These are phyloP conservation scores for Haematococcus sp. DNA, from an alignment of 139 green algal species.

Conservation along the genomic window DNA sequence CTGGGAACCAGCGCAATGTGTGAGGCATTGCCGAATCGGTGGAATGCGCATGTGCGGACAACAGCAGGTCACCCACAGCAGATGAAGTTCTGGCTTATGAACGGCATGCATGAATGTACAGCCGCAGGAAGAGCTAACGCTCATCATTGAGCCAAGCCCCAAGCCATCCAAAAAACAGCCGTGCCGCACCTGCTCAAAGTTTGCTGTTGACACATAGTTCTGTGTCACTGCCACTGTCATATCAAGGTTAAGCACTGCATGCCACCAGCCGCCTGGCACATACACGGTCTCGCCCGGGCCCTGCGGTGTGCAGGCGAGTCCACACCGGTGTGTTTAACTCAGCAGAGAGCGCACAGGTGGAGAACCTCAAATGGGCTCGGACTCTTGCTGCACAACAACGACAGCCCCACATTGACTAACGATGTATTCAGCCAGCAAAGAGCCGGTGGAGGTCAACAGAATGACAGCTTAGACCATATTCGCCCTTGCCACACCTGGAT, in stretches of 20 bases:
- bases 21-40: too few species aligned
- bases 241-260: slow-evolving; percentile 78
- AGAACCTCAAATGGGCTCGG: too few species aligned
- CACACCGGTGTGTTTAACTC: too few species aligned
- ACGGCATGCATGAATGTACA: too few species aligned
- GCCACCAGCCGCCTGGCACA: slow-evolving; percentile 79
- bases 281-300: slow-evolving; percentile 72
- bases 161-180: not conserved
- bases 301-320: slow-evolving; percentile 7
- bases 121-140: not conserved
- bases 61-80: too few species aligned
- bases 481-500: slow-evolving; percentile 14
- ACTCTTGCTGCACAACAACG: too few species aligned
- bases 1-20: too few species aligned
- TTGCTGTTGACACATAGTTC: slow-evolving; percentile 67
- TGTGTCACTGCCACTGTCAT: slow-evolving; percentile 76
- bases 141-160: not conserved
- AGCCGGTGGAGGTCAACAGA: not conserved
- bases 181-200: slow-evolving; percentile 55
- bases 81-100: too few species aligned
- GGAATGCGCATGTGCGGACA: too few species aligned
- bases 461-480: not conserved
- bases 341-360: too few species aligned
- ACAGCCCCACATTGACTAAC: too few species aligned
- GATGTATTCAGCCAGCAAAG: too few species aligned